Percentiles rank a stretch among this genome's conserved stretches.
phyloP scores from a whole-genome alignment of 306 rosid species.

The Cicer pinnatifidum region DNA sequence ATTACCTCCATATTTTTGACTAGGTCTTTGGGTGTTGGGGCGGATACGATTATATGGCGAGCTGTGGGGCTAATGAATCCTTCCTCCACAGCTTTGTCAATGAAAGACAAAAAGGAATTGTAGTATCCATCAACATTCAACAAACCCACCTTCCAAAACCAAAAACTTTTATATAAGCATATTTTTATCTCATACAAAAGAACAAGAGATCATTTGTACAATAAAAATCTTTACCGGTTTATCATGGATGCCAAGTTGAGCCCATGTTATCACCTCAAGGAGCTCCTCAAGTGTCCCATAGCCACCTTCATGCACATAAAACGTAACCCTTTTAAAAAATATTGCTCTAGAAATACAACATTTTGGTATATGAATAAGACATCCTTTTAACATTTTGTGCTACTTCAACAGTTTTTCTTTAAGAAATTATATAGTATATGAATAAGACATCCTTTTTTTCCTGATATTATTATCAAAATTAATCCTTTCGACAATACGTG shows the following conservation, averaged over 20 bases:
- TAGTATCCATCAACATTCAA: conserved; percentile 95
- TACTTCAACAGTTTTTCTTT: neutral
- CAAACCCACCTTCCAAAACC: conserved; percentile 78
- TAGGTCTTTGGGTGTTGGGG: conserved; percentile 80
- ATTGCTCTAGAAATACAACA: neutral
- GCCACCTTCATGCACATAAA: conserved; percentile 64
- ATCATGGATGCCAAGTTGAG: conserved; percentile 97
- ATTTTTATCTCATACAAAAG: neutral
- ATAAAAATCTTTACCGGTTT: conserved; percentile 66
- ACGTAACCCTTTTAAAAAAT: neutral
- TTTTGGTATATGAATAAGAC: too few relatives aligned
- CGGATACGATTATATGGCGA: conserved; percentile 88
- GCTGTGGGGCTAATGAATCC: conserved; percentile 89
- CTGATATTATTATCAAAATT: neutral
- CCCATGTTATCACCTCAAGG: conserved; percentile 98
- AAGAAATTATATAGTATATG: neutral
- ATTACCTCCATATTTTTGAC: conserved; percentile 87
- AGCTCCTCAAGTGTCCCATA: conserved; percentile 99
- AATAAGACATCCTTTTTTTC: neutral
- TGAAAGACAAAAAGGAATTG: conserved; percentile 80
- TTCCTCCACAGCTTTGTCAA: conserved; percentile 95
- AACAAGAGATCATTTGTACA: neutral
- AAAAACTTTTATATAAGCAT: neutral
- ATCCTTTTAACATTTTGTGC: too few relatives aligned
- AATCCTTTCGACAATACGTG: neutral